Evolutionary conservation across 2,329 filamentous ascomycete genomes (phyloP).

Genomic region (Fusarium anthophilum): DNA sequence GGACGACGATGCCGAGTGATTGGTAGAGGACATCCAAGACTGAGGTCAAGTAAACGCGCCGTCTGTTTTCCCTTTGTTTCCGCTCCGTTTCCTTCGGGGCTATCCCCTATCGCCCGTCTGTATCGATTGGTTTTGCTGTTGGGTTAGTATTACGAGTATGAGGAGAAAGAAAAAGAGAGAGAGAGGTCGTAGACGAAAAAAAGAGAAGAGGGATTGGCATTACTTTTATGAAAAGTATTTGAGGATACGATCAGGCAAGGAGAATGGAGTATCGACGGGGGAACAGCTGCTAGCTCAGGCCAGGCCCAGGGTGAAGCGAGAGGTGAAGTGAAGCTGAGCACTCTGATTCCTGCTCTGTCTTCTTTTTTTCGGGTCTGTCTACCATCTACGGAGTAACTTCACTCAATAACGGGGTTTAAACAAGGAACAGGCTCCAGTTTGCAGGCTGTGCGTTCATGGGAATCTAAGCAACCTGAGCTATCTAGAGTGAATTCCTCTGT

Average conservation of each 20-base stretch:
- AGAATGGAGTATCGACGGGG: conserved; percentile 20
- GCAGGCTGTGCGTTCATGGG: conserved; percentile 33
- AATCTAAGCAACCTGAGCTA: conserved; percentile 23
- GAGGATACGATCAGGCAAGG: conserved; percentile 1
- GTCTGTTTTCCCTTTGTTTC: conserved; percentile 20
- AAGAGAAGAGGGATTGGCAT: conserved; percentile 1
- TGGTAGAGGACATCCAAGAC: conserved; percentile 25
- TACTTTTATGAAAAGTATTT: conserved; percentile 4
- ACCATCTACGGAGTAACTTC: neutral
- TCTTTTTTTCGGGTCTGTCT: conserved; percentile 1
- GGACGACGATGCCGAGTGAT: conserved; percentile 32
- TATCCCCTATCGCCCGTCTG: conserved; percentile 33
- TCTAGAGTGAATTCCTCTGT: conserved; percentile 1
- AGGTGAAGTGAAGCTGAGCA: conserved; percentile 29
- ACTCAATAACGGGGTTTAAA: conserved; percentile 3
- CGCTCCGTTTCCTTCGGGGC: conserved; percentile 2
- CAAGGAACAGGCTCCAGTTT: conserved; percentile 26
- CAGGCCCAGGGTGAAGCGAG: conserved; percentile 7
- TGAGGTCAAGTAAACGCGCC: conserved; percentile 21
- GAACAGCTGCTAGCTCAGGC: conserved; percentile 11
- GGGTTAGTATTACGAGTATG: conserved; percentile 34
- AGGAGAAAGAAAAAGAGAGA: neutral
- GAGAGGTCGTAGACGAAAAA: conserved; percentile 7
- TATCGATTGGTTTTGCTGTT: conserved; percentile 12
- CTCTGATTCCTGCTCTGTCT: conserved; percentile 8